phyloP scores from a whole-genome alignment of 768 basidiomycete species.

The Zangia roseola region DNA sequence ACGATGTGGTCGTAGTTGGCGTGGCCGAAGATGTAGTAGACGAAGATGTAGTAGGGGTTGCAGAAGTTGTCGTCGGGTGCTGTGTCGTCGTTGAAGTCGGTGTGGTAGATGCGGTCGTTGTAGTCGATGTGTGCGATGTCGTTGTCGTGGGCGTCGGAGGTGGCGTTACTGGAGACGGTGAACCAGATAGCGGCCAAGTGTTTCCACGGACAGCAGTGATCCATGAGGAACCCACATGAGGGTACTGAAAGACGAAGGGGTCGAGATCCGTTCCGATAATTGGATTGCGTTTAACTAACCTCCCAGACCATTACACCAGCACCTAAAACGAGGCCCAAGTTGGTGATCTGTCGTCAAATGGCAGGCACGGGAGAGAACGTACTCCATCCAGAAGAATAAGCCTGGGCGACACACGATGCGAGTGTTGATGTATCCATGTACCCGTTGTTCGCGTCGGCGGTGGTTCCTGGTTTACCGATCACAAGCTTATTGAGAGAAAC shows the following conservation, averaged over 20 bases:
- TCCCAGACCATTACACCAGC: constrained; percentile 42
- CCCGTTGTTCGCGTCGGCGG: constrained; percentile 50
- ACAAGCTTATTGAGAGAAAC: constrained; percentile 65
- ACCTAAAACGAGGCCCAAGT: constrained; percentile 22
- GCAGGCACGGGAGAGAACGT: neutral
- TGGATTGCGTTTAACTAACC: constrained; percentile 15
- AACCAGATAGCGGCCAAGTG: constrained; percentile 28
- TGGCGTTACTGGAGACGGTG: neutral
- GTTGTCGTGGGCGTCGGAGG: neutral
- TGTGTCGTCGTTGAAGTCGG: neutral
- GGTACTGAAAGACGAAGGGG: constrained; percentile 27
- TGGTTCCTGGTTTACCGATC: constrained; percentile 67
- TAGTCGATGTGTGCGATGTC: no score
- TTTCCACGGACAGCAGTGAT: constrained; percentile 36
- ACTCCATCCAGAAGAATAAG: constrained; percentile 26
- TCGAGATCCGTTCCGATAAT: no score
- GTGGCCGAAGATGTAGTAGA: neutral
- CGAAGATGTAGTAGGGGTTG: neutral
- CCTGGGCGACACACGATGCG: constrained; percentile 57
- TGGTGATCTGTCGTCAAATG: neutral
- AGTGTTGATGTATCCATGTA: constrained; percentile 56
- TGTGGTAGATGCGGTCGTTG: no score
- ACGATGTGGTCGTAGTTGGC: neutral
- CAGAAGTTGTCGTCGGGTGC: neutral
- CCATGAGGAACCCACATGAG: constrained; percentile 37